These are phyloP conservation scores for Pichia pseudocactophila DNA, from an alignment of 805 yeast genomes.

Conservation along the genomic window DNA sequence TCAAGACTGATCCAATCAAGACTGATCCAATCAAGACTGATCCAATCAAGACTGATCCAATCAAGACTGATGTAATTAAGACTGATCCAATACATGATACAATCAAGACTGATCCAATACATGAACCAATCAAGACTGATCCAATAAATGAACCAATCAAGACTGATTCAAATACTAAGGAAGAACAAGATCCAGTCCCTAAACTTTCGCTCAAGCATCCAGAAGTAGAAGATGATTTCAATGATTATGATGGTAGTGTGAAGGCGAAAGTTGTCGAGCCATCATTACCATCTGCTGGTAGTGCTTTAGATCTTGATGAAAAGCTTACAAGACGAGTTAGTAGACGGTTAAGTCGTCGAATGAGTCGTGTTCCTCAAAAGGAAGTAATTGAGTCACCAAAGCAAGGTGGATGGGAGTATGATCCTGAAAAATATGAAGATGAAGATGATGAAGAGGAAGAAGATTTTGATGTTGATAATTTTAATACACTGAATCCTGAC, in stretches of 20 bases:
- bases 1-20: no score
- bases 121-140: no score
- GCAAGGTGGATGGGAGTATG: conserved; percentile 40
- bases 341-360: conserved; percentile 4
- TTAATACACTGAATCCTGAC: conserved; percentile 81
- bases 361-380: not conserved
- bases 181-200: no score
- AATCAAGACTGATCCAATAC: no score
- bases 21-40: no score
- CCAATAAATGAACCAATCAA: no score
- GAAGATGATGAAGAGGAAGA: conserved; percentile 18
- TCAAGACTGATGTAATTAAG: no score
- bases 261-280: not conserved
- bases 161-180: no score
- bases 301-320: conserved; percentile 13
- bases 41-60: no score
- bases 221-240: conserved; percentile 4
- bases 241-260: conserved; percentile 2
- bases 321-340: conserved; percentile 8
- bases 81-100: no score
- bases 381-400: conserved; percentile 32
- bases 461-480: conserved; percentile 57
- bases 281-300: conserved; percentile 2
- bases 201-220: no score
- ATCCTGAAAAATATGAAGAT: conserved; percentile 12